Evolutionary conservation across 306 rosid species (phyloP).

Genomic region (Glycine soja): DNA sequence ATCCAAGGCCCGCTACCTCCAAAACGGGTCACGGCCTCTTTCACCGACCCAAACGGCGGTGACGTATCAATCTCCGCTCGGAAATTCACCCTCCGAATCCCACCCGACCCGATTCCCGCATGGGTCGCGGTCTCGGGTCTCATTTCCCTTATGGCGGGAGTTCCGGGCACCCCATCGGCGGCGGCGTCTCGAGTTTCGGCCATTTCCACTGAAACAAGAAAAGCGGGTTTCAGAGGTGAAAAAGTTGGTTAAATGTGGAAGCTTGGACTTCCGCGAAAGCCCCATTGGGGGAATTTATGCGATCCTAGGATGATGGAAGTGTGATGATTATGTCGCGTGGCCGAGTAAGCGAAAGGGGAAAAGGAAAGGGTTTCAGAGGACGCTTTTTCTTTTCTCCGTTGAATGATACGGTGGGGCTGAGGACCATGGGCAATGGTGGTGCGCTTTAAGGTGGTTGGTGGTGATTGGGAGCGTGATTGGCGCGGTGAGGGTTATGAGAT

Average conservation of each 20-base stretch:
- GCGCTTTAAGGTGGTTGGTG: constrained; percentile 42
- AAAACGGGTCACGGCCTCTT: constrained; percentile 91
- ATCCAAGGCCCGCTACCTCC: constrained; percentile 94
- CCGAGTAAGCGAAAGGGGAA: constrained; percentile 22
- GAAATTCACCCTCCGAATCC: constrained; percentile 70
- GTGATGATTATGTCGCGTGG: constrained; percentile 49
- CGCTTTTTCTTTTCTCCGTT: constrained; percentile 19
- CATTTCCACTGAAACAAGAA: constrained; percentile 48
- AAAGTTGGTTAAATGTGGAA: constrained; percentile 34
- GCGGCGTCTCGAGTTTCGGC: constrained; percentile 57
- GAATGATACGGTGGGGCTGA: constrained; percentile 33
- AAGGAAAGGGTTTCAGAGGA: constrained; percentile 38
- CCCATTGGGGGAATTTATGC: constrained; percentile 64
- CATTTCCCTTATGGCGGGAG: constrained; percentile 66
- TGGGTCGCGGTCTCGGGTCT: constrained; percentile 56
- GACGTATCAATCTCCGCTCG: constrained; percentile 90
- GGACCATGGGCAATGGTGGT: not conserved
- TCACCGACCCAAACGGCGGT: constrained; percentile 94
- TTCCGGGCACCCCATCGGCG: constrained; percentile 63
- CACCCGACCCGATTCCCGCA: constrained; percentile 3
- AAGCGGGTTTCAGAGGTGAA: constrained; percentile 12
- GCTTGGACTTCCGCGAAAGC: constrained; percentile 56
- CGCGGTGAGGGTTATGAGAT: constrained; percentile 33
- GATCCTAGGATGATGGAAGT: constrained; percentile 59
- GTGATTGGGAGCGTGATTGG: constrained; percentile 51